A percentile compares a stretch with the other conserved stretches of the same genome.
Conservation (phyloP, 1,139 yeast species). For the Martiniozyma asiatica region DNA sequence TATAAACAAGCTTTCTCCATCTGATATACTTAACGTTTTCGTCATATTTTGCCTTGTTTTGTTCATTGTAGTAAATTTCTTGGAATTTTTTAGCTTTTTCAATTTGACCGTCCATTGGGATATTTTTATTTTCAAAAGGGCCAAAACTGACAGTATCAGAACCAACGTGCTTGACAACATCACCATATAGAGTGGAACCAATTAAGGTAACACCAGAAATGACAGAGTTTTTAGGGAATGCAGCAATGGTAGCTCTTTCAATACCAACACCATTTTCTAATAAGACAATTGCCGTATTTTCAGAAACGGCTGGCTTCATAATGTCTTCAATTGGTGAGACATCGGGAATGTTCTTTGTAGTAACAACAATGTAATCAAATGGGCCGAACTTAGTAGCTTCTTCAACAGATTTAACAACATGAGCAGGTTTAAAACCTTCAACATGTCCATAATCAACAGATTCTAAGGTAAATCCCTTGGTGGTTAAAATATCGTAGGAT, state of each 20-base stretch:
- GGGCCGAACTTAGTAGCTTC: conserved; percentile 28
- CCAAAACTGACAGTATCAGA: conserved; percentile 46
- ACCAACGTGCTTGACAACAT: conserved; percentile 37
- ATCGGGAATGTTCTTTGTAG: conserved; percentile 72
- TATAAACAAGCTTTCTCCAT: conserved; percentile 67
- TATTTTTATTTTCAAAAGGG: conserved; percentile 30
- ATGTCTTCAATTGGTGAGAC: conserved; percentile 45
- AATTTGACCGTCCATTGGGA: conserved; percentile 22
- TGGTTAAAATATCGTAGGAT: conserved; percentile 43
- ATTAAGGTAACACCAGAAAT: conserved; percentile 63
- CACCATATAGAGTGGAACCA: conserved; percentile 48
- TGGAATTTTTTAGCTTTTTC: conserved; percentile 30
- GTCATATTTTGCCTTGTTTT: conserved; percentile 35
- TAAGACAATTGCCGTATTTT: conserved; percentile 44
- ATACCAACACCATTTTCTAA: conserved; percentile 70
- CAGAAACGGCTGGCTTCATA: conserved; percentile 41
- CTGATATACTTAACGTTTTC: conserved; percentile 40
- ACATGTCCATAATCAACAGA: conserved; percentile 50
- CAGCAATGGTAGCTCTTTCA: conserved; percentile 45
- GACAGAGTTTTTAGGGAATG: conserved; percentile 46
- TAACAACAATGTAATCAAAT: conserved; percentile 55
- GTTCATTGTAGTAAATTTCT: conserved; percentile 34
- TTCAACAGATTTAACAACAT: conserved; percentile 22
- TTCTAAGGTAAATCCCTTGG: conserved; percentile 47
- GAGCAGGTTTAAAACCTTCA: conserved; percentile 41